phyloP scores from a whole-genome alignment of 2,329 filamentous ascomycete species.

The Colletotrichum cereale region DNA sequence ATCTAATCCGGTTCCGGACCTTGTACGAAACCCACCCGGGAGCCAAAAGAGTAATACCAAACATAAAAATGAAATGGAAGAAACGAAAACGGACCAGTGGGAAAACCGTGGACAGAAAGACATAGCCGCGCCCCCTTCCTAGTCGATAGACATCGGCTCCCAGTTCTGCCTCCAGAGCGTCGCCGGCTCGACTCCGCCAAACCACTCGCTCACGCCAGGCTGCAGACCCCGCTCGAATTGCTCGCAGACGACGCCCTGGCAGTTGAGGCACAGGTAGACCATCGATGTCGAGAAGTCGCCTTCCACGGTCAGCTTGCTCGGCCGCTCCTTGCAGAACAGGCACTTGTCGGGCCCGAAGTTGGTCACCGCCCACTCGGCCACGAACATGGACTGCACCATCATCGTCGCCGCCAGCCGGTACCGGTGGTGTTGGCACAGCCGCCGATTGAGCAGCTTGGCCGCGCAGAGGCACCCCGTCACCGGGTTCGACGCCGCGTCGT shows the following conservation, averaged over 20 bases:
- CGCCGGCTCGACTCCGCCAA: conserved; percentile 36
- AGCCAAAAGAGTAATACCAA: not conserved
- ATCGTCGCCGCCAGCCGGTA: conserved; percentile 45
- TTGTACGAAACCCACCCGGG: not conserved
- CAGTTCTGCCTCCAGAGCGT: conserved; percentile 17
- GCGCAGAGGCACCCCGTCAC: conserved; percentile 55
- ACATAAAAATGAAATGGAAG: not conserved
- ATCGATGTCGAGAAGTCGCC: conserved; percentile 29
- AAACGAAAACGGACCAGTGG: not conserved
- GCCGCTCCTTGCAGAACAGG: conserved; percentile 47
- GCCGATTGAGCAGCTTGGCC: conserved; percentile 49
- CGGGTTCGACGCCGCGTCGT: conserved; percentile 22
- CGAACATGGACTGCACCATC: conserved; percentile 41
- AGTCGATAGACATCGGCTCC: not conserved
- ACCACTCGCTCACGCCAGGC: conserved; percentile 20
- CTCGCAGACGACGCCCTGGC: conserved; percentile 45
- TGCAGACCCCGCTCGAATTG: not conserved
- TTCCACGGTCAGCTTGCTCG: conserved; percentile 6
- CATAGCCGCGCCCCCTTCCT: not conserved
- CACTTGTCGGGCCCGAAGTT: conserved; percentile 47
- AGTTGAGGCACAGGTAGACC: conserved; percentile 52
- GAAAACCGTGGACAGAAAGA: not conserved
- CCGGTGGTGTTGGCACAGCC: conserved; percentile 53
- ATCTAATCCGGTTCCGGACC: not conserved
- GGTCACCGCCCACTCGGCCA: conserved; percentile 47